Evolutionary conservation across 768 basidiomycete species (phyloP).

Genomic region (Lentinula lateritia): DNA sequence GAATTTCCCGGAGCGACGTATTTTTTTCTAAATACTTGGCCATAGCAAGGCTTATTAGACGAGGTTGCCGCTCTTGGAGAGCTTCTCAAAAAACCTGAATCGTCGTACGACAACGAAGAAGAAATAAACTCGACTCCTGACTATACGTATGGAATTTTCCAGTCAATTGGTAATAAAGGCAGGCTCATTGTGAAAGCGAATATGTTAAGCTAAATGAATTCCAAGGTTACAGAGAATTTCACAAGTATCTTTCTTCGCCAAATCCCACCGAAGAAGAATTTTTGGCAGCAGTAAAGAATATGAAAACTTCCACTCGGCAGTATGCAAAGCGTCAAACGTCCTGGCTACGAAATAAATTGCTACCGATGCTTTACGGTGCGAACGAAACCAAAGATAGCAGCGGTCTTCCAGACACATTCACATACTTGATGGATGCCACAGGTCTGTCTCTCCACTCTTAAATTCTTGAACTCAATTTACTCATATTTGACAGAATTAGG

Average conservation of each 20-base stretch:
- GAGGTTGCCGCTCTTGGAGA: slow-evolving; percentile 62
- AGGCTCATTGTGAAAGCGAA: neutral
- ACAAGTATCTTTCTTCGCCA: slow-evolving; percentile 49
- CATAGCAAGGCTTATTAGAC: slow-evolving; percentile 69
- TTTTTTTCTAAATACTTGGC: slow-evolving; percentile 1
- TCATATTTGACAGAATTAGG: slow-evolving; percentile 35
- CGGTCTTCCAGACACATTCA: slow-evolving; percentile 20
- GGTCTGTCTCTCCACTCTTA: slow-evolving; percentile 29
- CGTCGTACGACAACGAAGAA: neutral
- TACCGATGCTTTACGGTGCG: slow-evolving; percentile 61
- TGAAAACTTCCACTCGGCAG: slow-evolving; percentile 84
- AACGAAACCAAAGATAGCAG: slow-evolving; percentile 25
- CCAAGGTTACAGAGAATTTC: slow-evolving; percentile 90
- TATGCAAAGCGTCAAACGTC: slow-evolving; percentile 89
- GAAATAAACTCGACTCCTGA: slow-evolving; percentile 28
- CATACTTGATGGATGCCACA: slow-evolving; percentile 65
- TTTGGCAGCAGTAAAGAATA: slow-evolving; percentile 57
- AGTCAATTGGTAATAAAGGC: slow-evolving; percentile 71
- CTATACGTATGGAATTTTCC: slow-evolving; percentile 84
- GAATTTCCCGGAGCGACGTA: neutral
- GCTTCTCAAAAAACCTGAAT: slow-evolving; percentile 17
- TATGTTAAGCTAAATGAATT: slow-evolving; percentile 3
- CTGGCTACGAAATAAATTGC: slow-evolving; percentile 88
- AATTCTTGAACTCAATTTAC: neutral
- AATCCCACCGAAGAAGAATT: slow-evolving; percentile 38